Percentiles rank a stretch among this genome's conserved stretches.
These are phyloP conservation scores for Penicillium salamii DNA, from an alignment of 495 filamentous ascomycete species.

Conservation along the genomic window DNA sequence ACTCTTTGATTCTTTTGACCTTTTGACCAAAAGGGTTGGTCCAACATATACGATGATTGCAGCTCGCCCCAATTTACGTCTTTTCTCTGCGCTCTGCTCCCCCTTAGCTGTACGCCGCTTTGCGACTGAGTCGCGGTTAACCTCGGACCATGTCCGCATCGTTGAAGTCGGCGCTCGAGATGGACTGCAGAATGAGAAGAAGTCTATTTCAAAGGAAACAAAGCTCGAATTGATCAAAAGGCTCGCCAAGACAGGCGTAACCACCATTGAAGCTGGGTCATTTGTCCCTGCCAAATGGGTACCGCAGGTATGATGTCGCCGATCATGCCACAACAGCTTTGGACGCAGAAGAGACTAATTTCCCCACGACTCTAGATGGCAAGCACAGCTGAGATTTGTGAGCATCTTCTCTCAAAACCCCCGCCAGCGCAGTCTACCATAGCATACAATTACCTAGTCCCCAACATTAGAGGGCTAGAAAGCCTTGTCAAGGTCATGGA, in stretches of 20 bases:
- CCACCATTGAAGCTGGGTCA: conserved; percentile 88
- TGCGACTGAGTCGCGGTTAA: conserved; percentile 48
- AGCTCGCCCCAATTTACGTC: conserved; percentile 18
- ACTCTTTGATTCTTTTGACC: background rate
- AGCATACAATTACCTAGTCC: conserved; percentile 90
- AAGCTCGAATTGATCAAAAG: conserved; percentile 82
- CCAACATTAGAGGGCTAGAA: conserved; percentile 80
- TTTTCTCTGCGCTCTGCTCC: conserved; percentile 35
- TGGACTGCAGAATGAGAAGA: conserved; percentile 95
- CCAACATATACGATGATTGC: conserved; percentile 17
- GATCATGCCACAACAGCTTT: background rate
- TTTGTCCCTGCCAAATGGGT: conserved; percentile 99
- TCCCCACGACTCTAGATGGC: conserved; percentile 65
- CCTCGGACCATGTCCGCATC: conserved; percentile 59
- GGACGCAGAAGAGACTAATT: conserved; percentile 2
- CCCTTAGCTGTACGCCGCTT: conserved; percentile 29
- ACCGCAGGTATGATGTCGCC: conserved; percentile 65
- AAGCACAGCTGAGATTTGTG: conserved; percentile 78
- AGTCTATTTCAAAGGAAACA: conserved; percentile 69
- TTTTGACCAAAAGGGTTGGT: background rate
- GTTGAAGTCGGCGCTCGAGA: conserved; percentile 94
- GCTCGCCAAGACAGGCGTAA: conserved; percentile 80
- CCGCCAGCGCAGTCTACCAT: conserved; percentile 61
- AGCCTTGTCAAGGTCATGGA: conserved; percentile 46
- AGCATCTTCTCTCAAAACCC: conserved; percentile 61